phyloP scores from a whole-genome alignment of 2,329 filamentous ascomycete genomes.

The Alternaria solani region DNA sequence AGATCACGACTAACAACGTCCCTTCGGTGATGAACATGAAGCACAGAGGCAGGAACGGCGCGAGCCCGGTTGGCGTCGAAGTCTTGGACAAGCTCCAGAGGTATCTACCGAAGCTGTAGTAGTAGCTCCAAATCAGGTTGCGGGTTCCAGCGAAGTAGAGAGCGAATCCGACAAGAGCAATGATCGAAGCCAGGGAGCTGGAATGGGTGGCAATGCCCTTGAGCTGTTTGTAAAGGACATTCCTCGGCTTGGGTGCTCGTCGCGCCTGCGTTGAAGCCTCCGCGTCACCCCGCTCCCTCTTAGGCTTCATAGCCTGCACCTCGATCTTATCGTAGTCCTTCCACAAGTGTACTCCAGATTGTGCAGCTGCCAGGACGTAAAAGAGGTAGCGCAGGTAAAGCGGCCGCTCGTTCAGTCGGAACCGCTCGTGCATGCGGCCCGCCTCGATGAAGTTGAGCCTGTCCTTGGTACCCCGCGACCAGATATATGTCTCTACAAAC shows the following conservation, averaged over 20 bases:
- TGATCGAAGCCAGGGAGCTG: slow-evolving; percentile 54
- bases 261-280: slow-evolving; percentile 9
- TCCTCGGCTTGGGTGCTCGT: slow-evolving; percentile 26
- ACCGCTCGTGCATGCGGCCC: slow-evolving; percentile 70
- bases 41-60: slow-evolving; percentile 65
- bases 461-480: slow-evolving; percentile 67
- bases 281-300: slow-evolving; percentile 25
- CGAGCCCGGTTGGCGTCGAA: slow-evolving; percentile 64
- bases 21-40: slow-evolving; percentile 63
- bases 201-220: slow-evolving; percentile 27
- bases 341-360: slow-evolving; percentile 74
- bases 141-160: slow-evolving; percentile 45
- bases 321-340: slow-evolving; percentile 75
- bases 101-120: slow-evolving; percentile 73
- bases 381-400: slow-evolving; percentile 80
- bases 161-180: slow-evolving; percentile 49
- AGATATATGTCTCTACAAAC: slow-evolving; percentile 83
- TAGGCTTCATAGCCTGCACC: slow-evolving; percentile 51
- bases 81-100: slow-evolving; percentile 79
- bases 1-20: slow-evolving; percentile 72
- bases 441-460: slow-evolving; percentile 78
- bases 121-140: slow-evolving; percentile 55
- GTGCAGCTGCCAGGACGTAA: slow-evolving; percentile 71
- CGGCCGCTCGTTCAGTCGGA: slow-evolving; percentile 83
- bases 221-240: slow-evolving; percentile 31